Evolutionary conservation across 306 rosid genomes (phyloP), one percentile per base, ranked within the genome.

Genomic region (Hippophae tibetana): DNA sequence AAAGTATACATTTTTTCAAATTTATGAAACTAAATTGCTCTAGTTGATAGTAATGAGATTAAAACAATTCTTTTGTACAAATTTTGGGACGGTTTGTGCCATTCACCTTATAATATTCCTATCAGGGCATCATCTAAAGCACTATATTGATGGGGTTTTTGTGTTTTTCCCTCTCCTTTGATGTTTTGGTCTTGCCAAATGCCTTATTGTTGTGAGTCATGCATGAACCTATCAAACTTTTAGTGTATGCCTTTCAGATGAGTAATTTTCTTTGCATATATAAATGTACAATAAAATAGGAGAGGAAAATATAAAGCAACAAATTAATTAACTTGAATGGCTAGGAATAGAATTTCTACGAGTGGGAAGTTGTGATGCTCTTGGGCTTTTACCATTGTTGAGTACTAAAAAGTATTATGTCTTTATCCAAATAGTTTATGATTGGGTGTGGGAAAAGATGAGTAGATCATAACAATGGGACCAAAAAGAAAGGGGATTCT

Each of bases 291-390:
- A 12, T 11, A 12, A n/a, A 49, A 49, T 47, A 9, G 10, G 12
- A 12, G 23, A 1, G 26, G 25, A 7, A 23, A 49, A 18, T 18
- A 18, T 18, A 18, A 18, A 18, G 23, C 23, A 18, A 18, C 23
- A 18, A 13, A 23, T 49, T 12, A 49, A 13, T 49, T 46, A 49
- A 6, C 9, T 10, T 62, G 76, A 45, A 70, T 67, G 65, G 73
- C 51, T 57, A 10, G 73, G 85, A 79, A 67, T 77, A 67, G 44
- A 56, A n/a, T 51, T 72, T 67, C n/a, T 52, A 31, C 14, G 42
- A 51, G 57, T 41, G 71, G 74, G 60, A 86, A 65, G 70, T 63
- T 54, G 42, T 75, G 83, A 80, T 66, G 81, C 88, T 66, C 52
- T 49, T 49, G 53, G 11, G 53, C 53, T 12, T 46, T 9, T 10